Conservation (phyloP, 371 early-diverging fungal genomes). For the Gilbertella persicaria region DNA sequence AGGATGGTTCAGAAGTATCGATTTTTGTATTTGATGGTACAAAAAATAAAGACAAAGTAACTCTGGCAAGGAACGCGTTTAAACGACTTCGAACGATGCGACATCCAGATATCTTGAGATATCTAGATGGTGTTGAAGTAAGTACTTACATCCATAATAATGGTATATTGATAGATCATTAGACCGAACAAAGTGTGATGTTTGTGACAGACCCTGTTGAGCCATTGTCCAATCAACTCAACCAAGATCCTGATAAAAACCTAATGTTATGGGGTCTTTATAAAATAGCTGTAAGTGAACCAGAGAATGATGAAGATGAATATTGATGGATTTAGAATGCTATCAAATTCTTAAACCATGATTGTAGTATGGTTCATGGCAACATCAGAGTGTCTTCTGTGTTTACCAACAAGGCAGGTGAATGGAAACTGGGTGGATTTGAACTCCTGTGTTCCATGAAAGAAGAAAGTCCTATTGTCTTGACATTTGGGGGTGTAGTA, state of each 20-base stretch:
- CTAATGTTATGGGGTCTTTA: constrained; percentile 86
- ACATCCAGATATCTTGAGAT: constrained; percentile 87
- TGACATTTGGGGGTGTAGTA: constrained; percentile 68
- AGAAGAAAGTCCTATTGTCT: constrained; percentile 70
- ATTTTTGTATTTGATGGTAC: constrained; percentile 86
- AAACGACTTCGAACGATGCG: constrained; percentile 86
- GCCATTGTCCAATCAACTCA: constrained; percentile 69
- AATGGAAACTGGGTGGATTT: constrained; percentile 93
- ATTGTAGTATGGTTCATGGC: constrained; percentile 88
- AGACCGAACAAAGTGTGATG: constrained; percentile 85
- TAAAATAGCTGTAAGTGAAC: constrained; percentile 81
- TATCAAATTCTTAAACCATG: constrained; percentile 84
- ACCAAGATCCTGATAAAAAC: constrained; percentile 60
- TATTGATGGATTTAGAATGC: constrained; percentile 69
- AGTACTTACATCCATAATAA: not conserved
- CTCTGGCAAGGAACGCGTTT: constrained; percentile 87
- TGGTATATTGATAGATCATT: no score
- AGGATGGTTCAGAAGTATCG: constrained; percentile 76
- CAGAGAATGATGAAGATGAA: no score
- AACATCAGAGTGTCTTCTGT: constrained; percentile 78
- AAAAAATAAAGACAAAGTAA: constrained; percentile 64
- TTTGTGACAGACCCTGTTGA: constrained; percentile 89
- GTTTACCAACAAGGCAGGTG: constrained; percentile 86
- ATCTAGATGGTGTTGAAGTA: constrained; percentile 87
- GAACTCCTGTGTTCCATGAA: constrained; percentile 76